These are phyloP conservation scores for Globisporangium spiculum DNA, from an alignment of 352 stramenopile genomes.

Conservation along the genomic window DNA sequence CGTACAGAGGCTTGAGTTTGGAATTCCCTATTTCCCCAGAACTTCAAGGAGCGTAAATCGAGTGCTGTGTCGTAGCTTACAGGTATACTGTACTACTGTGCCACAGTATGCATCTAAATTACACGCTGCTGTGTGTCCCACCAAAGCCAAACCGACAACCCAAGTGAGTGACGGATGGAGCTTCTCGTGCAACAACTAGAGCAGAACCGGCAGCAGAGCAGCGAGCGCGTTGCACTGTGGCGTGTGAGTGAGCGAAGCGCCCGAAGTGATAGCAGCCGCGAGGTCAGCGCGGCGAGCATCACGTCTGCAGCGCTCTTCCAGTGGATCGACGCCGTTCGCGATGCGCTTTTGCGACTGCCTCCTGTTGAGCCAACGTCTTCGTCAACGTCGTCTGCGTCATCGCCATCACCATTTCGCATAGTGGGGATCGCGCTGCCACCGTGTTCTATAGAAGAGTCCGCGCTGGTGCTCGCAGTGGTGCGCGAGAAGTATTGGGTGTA, in stretches of 20 bases:
- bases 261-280: not conserved
- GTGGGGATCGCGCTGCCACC: constrained; percentile 40
- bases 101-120: no score
- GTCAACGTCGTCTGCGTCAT: not conserved
- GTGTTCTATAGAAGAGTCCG: constrained; percentile 51
- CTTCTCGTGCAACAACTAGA: constrained; percentile 1
- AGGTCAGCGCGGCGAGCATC: not conserved
- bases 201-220: not conserved
- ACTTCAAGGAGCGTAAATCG: not conserved
- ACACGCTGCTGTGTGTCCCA: not conserved
- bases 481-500: constrained; percentile 35
- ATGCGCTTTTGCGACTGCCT: not conserved
- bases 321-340: constrained; percentile 10
- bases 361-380: not conserved
- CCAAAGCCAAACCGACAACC: not conserved
- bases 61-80: no score
- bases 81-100: no score
- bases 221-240: constrained; percentile 4
- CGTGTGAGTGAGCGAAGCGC: not conserved
- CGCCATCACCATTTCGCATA: constrained; percentile 13
- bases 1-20: not conserved
- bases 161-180: not conserved
- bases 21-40: not conserved
- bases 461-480: constrained; percentile 32
- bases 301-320: constrained; percentile 10